Evolutionary conservation across 768 basidiomycete species (phyloP), one percentile per base, ranked within the genome.

Genomic region (Kwoniella sp.): DNA sequence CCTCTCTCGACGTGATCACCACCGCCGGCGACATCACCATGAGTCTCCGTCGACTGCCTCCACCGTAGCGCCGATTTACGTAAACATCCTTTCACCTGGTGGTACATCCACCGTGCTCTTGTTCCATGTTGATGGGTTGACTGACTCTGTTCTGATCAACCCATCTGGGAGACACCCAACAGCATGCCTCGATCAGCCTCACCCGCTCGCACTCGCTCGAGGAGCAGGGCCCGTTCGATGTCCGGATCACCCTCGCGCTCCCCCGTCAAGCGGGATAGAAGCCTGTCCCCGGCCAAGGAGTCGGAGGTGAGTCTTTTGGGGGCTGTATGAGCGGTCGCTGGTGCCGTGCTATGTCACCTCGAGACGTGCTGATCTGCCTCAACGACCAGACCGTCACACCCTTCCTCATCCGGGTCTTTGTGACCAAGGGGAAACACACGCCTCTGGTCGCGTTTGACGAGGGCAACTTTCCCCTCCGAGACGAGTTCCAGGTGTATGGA

Each of bases 401-500:
- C 9, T 67, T 67, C 57, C 54, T 70, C 29, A 67, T 70, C 27
- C 53, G 68, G 10, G 36, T 67, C 8, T 67, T 62, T 43, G 53
- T 70, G 5, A 62, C 62, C 3, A 65, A 67, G 44, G 65, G 65
- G 3, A 53, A 56, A 50, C 68, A 70, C 54, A 53, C 61, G 5
- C 62, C 65, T 3, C 51, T 70, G 50, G 20, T 47, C 2, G 68
- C 67, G 12, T 70, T 70, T 51, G 68, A 70, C 31, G 60, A 67
- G 5, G 68, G 68, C 5, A 54, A 53, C 23, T 59, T 70, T 6
- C 68, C 68, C 0, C n/a, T 64, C 1, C 46, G 60, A 40, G 65
- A 70, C 37, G 68, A 70, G 44, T 70, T 67, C 37, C 51, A 54
- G 32, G 60, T 61, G 3, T 70, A 70, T 33, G 68, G 56, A 36